phyloP scores from a whole-genome alignment of 2,329 filamentous ascomycete genomes.

The Xylariaceae sp. region DNA sequence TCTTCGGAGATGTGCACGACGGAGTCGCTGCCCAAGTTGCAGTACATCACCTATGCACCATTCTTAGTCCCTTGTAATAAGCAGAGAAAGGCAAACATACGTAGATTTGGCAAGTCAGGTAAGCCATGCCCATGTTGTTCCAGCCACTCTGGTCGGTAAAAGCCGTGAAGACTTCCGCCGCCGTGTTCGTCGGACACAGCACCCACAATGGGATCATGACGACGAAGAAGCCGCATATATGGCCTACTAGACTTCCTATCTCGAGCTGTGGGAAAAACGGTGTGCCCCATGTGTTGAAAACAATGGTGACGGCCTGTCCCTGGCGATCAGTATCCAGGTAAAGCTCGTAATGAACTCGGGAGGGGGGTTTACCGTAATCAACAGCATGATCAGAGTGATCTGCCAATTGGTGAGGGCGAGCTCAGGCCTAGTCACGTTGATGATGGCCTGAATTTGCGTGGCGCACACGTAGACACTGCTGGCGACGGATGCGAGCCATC shows the following conservation, averaged over 20 bases:
- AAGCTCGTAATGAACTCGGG: no score
- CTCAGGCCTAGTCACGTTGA: slow-evolving; percentile 7
- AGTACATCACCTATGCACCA: no score
- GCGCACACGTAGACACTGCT: slow-evolving; percentile 9
- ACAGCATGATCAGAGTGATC: background rate
- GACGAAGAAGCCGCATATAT: slow-evolving; percentile 39
- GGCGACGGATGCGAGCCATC: slow-evolving; percentile 8
- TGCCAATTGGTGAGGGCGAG: slow-evolving; percentile 3
- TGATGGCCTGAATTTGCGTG: slow-evolving; percentile 5
- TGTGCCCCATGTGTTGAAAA: slow-evolving; percentile 41
- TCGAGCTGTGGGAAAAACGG: slow-evolving; percentile 38
- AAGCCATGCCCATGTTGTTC: slow-evolving; percentile 25
- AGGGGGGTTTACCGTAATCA: no score
- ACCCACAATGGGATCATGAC: slow-evolving; percentile 36
- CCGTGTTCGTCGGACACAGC: slow-evolving; percentile 25
- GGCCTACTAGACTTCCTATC: slow-evolving; percentile 37
- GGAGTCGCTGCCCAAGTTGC: slow-evolving; percentile 30
- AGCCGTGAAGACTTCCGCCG: slow-evolving; percentile 23
- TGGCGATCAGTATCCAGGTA: no score
- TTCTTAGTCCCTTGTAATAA: no score
- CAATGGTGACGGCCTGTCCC: slow-evolving; percentile 33
- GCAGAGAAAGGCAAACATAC: no score
- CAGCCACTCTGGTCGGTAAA: slow-evolving; percentile 29
- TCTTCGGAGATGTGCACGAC: slow-evolving; percentile 33
- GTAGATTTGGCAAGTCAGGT: no score